Base-by-base conservation (phyloP, 163 green algal genomes). In the Scenedesmus sp. region DNA sequence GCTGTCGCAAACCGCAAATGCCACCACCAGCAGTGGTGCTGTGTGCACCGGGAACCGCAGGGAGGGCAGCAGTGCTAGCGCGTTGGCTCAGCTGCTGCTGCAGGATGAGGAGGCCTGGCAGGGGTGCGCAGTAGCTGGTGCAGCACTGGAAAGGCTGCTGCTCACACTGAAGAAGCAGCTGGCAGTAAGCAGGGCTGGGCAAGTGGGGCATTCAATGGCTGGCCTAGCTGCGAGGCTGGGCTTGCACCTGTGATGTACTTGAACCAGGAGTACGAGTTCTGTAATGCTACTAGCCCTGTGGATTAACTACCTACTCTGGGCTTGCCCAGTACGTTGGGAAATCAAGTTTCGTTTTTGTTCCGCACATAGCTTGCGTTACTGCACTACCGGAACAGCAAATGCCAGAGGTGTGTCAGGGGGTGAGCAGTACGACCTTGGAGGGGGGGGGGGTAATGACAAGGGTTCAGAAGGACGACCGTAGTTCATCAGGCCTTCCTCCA, bases 181-280 rank as follows among this genome's bases (percentile, higher is more conserved):
- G 24, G 20, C 26, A 30, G 40, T 33, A 1, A 61, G 40, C 35
- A 76, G 30, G 16, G 70, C 70, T 26, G 33, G 42, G 13, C 15
- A 43, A 10, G 53, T 76, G 10, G 85, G 49, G n/a, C 70, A 90
- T 15, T 24, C 65, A 13, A 51, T 90, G 35, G 85, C 72, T 30
- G 85, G 85, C 12, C 43, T 90, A 12, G 85, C 85, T 2, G 85
- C 70, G 26, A 37, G 72, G 70, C 33, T 90, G 44, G 85, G 85
- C 42, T 22, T 83, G 73, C 37, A 51, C 61, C 30, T 76, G 56
- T 70, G 56, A 70, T 70, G 56, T 22, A 70, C n/a, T n/a, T n/a
- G n/a, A n/a, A n/a, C n/a, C n/a, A n/a, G n/a, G n/a, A n/a, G n/a
- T n/a, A n/a, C n/a, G n/a, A n/a, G n/a, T n/a, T n/a, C n/a, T n/a